Evolutionary conservation across 352 stramenopile genomes (phyloP).

Genomic region (Phytophthora idaei): DNA sequence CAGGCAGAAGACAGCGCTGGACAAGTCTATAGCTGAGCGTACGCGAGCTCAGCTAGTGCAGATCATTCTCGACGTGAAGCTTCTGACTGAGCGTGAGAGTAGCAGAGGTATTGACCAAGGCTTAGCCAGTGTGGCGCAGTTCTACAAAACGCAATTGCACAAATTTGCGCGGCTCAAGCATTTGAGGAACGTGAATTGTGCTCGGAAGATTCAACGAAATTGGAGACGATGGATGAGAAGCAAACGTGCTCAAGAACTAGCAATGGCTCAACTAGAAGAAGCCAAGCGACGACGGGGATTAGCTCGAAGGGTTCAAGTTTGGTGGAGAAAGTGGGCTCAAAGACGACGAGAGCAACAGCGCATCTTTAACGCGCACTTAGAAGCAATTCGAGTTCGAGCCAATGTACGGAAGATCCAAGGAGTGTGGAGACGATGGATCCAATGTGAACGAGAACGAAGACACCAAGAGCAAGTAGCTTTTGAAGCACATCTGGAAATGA

Average conservation of each 20-base stretch:
- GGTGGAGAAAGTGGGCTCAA: constrained; percentile 27
- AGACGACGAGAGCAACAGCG: constrained; percentile 17
- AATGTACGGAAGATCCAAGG: constrained; percentile 28
- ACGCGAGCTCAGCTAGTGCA: constrained; percentile 40
- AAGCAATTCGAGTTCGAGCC: constrained; percentile 2
- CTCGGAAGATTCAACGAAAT: constrained; percentile 32
- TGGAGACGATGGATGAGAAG: constrained; percentile 25
- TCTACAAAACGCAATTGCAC: constrained; percentile 10
- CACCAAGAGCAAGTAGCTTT: constrained; percentile 10
- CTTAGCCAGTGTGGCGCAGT: constrained; percentile 8
- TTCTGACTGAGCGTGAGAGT: constrained; percentile 32
- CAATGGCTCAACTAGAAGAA: constrained; percentile 12
- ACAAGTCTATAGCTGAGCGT: constrained; percentile 30
- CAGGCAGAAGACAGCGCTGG: constrained; percentile 19
- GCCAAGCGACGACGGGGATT: constrained; percentile 12
- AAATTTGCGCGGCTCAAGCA: constrained; percentile 25
- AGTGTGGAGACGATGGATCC: constrained; percentile 14
- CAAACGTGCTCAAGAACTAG: constrained; percentile 19
- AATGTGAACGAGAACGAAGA: constrained; percentile 3
- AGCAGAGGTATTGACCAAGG: constrained; percentile 12
- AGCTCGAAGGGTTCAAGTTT: constrained; percentile 23
- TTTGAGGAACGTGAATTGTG: constrained; percentile 13
- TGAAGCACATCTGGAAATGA: constrained; percentile 1
- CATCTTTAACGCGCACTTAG: constrained; percentile 8
- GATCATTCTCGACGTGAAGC: constrained; percentile 44